These are phyloP conservation scores for Spathaspora arborariae DNA, from an alignment of 805 yeast species.

Conservation along the genomic window DNA sequence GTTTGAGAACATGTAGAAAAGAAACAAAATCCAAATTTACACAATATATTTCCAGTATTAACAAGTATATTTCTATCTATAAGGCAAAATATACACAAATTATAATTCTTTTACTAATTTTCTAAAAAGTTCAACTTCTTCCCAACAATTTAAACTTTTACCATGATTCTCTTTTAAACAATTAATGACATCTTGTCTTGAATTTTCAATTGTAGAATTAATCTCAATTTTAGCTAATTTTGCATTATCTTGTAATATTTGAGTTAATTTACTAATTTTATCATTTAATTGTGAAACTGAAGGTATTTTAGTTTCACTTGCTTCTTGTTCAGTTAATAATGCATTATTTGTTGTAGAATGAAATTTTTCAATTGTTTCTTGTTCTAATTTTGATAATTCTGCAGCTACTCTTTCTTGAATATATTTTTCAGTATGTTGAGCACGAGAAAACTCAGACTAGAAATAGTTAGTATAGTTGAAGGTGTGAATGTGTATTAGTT, in stretches of 20 bases:
- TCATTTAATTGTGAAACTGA: slow-evolving; percentile 34
- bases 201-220: slow-evolving; percentile 36
- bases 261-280: slow-evolving; percentile 36
- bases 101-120: slow-evolving; percentile 49
- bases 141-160: slow-evolving; percentile 77
- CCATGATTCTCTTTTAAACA: slow-evolving; percentile 65
- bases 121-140: slow-evolving; percentile 69
- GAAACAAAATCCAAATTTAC: no score
- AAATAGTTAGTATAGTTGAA: slow-evolving; percentile 8
- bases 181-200: slow-evolving; percentile 48
- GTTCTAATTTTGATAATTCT: slow-evolving; percentile 52
- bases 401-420: slow-evolving; percentile 62
- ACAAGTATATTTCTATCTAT: slow-evolving; percentile 1
- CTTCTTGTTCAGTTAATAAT: slow-evolving; percentile 27
- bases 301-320: slow-evolving; percentile 13
- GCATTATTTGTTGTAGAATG: slow-evolving; percentile 46
- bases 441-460: slow-evolving; percentile 64
- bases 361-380: slow-evolving; percentile 48
- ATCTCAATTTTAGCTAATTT: slow-evolving; percentile 29
- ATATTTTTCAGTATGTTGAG: slow-evolving; percentile 62
- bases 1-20: no score
- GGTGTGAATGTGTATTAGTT: not conserved
- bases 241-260: slow-evolving; percentile 31
- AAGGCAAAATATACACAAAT: slow-evolving; percentile 1
- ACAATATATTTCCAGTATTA: no score